These are phyloP conservation scores for Prunella vulgaris DNA, from an alignment of 257 asterid genomes.

Conservation along the genomic window DNA sequence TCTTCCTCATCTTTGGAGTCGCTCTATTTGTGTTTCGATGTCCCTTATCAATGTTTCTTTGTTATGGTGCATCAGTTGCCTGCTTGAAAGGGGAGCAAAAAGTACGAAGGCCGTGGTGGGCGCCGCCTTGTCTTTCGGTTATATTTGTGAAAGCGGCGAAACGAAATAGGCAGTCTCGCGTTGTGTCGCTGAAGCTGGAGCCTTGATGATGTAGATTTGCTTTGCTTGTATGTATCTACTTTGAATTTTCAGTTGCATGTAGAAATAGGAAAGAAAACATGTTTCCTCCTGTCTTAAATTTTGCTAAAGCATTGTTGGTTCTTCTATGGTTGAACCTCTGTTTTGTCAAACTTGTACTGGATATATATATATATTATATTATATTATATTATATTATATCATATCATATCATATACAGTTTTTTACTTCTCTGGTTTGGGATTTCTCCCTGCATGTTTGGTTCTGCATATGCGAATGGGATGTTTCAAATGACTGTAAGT, in stretches of 20 bases:
- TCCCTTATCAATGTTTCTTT: conserved; percentile 3
- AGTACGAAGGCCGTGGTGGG: conserved; percentile 96
- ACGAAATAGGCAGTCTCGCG: conserved; percentile 88
- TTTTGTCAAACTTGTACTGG: conserved; percentile 22
- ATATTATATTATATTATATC: no score
- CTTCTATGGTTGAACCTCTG: conserved; percentile 38
- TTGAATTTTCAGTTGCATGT: conserved; percentile 16
- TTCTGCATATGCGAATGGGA: no score
- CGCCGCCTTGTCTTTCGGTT: conserved; percentile 70
- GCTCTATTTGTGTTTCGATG: background rate
- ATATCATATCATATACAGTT: no score
- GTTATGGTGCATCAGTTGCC: conserved; percentile 51
- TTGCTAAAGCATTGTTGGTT: conserved; percentile 30
- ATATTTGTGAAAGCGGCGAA: conserved; percentile 68
- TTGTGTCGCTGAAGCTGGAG: conserved; percentile 93
- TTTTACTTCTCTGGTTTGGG: background rate
- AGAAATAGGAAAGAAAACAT: conserved; percentile 19
- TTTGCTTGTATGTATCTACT: conserved; percentile 28
- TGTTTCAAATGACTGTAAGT: no score
- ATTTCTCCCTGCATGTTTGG: no score
- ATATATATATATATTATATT: background rate
- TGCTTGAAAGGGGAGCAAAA: conserved; percentile 99
- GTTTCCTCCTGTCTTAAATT: conserved; percentile 21
- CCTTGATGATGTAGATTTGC: conserved; percentile 68
- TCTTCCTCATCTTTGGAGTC: background rate